Evolutionary conservation across 2,329 filamentous ascomycete genomes (phyloP).

Genomic region (Nothophaeocryptopus gaeumannii): DNA sequence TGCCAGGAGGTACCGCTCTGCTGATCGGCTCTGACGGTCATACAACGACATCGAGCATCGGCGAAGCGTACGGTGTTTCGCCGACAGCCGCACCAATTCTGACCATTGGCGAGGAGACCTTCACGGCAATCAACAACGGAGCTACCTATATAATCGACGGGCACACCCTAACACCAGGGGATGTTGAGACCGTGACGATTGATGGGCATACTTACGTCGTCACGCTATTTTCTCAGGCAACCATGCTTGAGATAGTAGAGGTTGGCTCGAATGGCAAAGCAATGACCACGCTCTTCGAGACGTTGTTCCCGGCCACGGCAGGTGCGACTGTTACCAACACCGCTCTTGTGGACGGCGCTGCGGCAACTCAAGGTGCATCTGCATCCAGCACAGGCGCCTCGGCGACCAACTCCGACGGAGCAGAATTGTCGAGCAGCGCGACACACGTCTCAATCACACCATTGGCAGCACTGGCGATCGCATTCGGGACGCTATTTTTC

Average conservation of each 20-base stretch:
- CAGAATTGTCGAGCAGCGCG: not conserved
- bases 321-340: conserved; percentile 22
- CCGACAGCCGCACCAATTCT: conserved; percentile 31
- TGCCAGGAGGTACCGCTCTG: conserved; percentile 34
- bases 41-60: conserved; percentile 29
- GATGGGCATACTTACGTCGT: conserved; percentile 30
- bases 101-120: conserved; percentile 31
- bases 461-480: conserved; percentile 1
- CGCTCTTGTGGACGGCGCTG: not conserved
- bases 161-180: conserved; percentile 39
- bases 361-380: conserved; percentile 11
- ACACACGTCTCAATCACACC: not conserved
- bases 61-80: conserved; percentile 25
- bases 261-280: conserved; percentile 33
- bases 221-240: conserved; percentile 37
- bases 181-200: conserved; percentile 30
- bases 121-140: conserved; percentile 30
- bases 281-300: conserved; percentile 32
- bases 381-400: conserved; percentile 1
- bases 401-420: not conserved
- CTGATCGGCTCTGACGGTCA: conserved; percentile 15
- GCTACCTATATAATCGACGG: conserved; percentile 40
- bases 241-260: conserved; percentile 37
- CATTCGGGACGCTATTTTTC: conserved; percentile 9
- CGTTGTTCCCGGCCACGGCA: conserved; percentile 41